These are phyloP conservation scores for Sporothrix dimorphospora DNA, from an alignment of 2,329 filamentous ascomycete genomes.

Conservation along the genomic window DNA sequence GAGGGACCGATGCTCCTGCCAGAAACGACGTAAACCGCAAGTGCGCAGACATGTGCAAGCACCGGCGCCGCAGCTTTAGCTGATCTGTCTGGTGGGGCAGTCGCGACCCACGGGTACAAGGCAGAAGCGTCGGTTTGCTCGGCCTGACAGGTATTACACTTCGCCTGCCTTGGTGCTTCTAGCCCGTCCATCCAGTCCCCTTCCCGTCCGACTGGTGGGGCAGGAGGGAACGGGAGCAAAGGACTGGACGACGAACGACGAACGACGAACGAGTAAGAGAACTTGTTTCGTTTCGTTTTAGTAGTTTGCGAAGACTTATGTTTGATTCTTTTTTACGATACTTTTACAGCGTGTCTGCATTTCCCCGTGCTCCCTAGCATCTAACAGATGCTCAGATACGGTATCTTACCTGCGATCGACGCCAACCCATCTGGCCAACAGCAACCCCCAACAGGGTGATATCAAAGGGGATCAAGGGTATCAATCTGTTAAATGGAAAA, in stretches of 20 bases:
- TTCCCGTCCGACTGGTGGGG: constrained; percentile 13
- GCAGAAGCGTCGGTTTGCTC: constrained; percentile 15
- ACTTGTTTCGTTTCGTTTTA: neutral
- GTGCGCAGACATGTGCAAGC: constrained; percentile 18
- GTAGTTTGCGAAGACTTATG: neutral
- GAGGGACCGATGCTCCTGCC: constrained; percentile 10
- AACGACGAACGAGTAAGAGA: neutral
- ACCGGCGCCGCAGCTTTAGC: neutral
- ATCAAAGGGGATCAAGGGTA: neutral
- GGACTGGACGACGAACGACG: constrained; percentile 10
- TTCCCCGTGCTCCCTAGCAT: neutral
- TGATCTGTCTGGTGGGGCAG: constrained; percentile 14
- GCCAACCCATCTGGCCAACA: neutral
- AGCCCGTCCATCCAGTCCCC: neutral
- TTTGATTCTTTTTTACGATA: neutral
- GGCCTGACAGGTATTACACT: constrained; percentile 1
- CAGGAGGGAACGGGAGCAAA: constrained; percentile 11
- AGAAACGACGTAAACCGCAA: constrained; percentile 11
- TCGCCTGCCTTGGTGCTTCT: neutral
- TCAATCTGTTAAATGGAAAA: neutral
- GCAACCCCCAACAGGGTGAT: neutral
- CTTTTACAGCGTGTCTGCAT: neutral
- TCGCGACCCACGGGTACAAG: constrained; percentile 17
- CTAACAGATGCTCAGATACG: too few relatives aligned
- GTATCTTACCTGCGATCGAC: neutral